These are phyloP conservation scores for Melastoma malabathricum DNA, from an alignment of 345 rosid genomes.

Conservation along the genomic window DNA sequence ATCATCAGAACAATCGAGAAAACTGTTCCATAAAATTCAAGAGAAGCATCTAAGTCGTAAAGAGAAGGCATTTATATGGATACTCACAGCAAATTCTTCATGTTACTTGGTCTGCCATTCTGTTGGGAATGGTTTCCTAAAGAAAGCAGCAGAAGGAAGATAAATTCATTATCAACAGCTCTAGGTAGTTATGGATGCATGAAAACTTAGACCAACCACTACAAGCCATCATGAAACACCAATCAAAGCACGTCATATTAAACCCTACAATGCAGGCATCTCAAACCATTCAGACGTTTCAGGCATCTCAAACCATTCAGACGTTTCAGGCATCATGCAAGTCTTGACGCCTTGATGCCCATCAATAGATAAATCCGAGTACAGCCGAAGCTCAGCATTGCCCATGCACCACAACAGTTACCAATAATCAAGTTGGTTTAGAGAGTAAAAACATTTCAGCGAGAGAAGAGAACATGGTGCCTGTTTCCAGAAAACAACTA, in stretches of 20 bases:
- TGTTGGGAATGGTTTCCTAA: conserved; percentile 4
- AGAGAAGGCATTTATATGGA: no score
- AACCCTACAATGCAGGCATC: no score
- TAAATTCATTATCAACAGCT: background rate
- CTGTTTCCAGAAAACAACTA: background rate
- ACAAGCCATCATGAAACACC: background rate
- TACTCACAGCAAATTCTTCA: conserved; percentile 9
- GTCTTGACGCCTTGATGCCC: no score
- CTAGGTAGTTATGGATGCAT: background rate
- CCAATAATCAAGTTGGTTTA: no score
- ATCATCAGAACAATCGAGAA: background rate
- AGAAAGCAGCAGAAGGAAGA: background rate
- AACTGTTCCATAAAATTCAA: background rate
- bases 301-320: no score
- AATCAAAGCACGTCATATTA: background rate
- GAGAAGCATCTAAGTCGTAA: background rate
- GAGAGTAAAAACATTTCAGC: no score
- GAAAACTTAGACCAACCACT: background rate
- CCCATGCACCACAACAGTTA: no score
- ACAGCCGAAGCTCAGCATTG: no score
- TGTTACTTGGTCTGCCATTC: conserved; percentile 1
- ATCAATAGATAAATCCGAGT: no score
- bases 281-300: no score
- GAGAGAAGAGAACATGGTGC: background rate
- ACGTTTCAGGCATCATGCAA: no score